These are phyloP conservation scores for Saccharomycopsis fermentans DNA, from an alignment of 805 yeast species.

Conservation along the genomic window DNA sequence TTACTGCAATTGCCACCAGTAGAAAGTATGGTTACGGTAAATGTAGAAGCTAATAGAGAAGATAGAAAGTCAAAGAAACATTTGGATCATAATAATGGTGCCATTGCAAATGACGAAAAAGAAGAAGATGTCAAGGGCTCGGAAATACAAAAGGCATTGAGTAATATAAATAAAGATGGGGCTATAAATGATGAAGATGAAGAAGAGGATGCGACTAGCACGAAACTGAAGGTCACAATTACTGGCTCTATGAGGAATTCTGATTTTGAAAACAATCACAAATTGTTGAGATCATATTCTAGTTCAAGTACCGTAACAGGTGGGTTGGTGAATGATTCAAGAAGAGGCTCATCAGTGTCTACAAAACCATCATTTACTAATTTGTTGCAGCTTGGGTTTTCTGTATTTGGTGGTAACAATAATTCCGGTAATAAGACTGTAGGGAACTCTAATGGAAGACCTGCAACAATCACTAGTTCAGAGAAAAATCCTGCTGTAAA, in stretches of 20 bases:
- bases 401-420: conserved; percentile 3
- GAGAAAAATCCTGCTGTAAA: not conserved
- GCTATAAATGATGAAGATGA: not conserved
- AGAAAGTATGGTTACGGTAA: not conserved
- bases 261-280: not conserved
- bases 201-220: not conserved
- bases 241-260: not conserved
- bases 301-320: conserved; percentile 1
- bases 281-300: conserved; percentile 1
- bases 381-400: conserved; percentile 9
- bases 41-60: not conserved
- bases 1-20: not conserved
- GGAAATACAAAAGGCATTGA: not conserved
- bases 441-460: not conserved
- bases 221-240: not conserved
- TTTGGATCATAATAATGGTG: not conserved
- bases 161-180: not conserved
- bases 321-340: not conserved
- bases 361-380: conserved; percentile 13
- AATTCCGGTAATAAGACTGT: not conserved
- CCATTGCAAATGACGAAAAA: not conserved
- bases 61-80: not conserved
- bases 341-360: conserved; percentile 2
- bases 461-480: not conserved
- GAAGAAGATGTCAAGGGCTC: not conserved